Evolutionary conservation across 805 yeast genomes (phyloP).

Genomic region (Candida gorgasii): DNA sequence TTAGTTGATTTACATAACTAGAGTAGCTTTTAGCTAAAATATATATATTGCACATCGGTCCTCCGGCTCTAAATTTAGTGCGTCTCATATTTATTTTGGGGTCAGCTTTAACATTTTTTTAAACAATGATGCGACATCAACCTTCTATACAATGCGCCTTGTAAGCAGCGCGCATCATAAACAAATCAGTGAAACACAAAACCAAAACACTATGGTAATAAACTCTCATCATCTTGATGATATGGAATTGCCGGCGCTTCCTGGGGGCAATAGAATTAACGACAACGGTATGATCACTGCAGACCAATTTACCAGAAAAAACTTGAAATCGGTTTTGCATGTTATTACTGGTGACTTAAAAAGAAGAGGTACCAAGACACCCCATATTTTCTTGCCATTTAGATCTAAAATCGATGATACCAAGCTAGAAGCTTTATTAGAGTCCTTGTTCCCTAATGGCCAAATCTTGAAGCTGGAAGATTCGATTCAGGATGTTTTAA

Average conservation of each 20-base stretch:
- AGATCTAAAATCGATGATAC: conserved; percentile 67
- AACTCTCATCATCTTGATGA: conserved; percentile 15
- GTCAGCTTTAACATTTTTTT: too few species aligned
- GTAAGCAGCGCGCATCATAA: not conserved
- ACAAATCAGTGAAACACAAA: not conserved
- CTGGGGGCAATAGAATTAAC: conserved; percentile 8
- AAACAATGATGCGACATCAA: not conserved
- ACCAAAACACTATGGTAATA: conserved; percentile 14
- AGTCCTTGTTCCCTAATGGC: conserved; percentile 60
- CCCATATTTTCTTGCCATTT: conserved; percentile 75
- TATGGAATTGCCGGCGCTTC: conserved; percentile 27
- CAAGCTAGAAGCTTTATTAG: conserved; percentile 58
- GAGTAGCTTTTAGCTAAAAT: too few species aligned
- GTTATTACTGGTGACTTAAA: conserved; percentile 72
- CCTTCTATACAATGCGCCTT: not conserved
- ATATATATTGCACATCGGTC: too few species aligned
- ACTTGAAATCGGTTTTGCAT: conserved; percentile 68
- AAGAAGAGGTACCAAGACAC: conserved; percentile 66
- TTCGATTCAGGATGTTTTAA: conserved; percentile 36
- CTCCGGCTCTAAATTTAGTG: too few species aligned
- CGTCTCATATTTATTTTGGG: too few species aligned
- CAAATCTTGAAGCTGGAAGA: conserved; percentile 31
- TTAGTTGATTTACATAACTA: conserved; percentile 10
- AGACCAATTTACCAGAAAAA: conserved; percentile 58
- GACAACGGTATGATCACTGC: conserved; percentile 15